These are phyloP conservation scores for Aegilops longissima DNA, from an alignment of 176 grass and related monocot species.

Conservation along the genomic window DNA sequence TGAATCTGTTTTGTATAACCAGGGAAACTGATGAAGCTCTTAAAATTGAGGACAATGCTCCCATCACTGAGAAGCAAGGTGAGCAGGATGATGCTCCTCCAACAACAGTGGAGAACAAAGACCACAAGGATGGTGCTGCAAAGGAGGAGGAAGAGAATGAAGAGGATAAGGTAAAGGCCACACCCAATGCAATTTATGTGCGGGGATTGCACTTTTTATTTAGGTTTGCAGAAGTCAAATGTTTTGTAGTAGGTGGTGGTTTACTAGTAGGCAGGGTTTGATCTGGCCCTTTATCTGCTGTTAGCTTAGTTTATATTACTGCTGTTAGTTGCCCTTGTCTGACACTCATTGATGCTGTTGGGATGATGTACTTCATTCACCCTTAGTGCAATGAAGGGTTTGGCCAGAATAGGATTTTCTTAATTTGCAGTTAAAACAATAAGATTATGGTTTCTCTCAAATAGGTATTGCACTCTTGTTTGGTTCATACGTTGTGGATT, in stretches of 20 bases:
- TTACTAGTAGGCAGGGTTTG: background rate
- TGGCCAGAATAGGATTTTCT: background rate
- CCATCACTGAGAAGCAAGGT: conserved; percentile 45
- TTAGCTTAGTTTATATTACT: background rate
- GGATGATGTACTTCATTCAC: background rate
- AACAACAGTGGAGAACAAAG: conserved; percentile 42
- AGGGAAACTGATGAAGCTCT: conserved; percentile 62
- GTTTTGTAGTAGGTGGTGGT: background rate
- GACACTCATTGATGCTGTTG: background rate
- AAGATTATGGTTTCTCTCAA: background rate
- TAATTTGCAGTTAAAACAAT: background rate
- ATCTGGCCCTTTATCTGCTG: background rate
- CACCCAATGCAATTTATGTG: background rate
- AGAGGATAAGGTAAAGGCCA: conserved; percentile 70
- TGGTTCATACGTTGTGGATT: background rate
- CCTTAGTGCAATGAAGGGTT: background rate
- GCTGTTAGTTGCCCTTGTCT: background rate
- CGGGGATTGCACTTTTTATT: background rate
- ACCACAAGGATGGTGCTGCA: conserved; percentile 48
- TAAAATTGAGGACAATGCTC: conserved; percentile 51
- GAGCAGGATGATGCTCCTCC: conserved; percentile 34
- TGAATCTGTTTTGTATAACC: background rate
- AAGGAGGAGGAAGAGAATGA: conserved; percentile 74
- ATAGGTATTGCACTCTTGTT: background rate
- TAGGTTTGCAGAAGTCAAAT: background rate